Conservation (phyloP, 1,284 basidiomycete genomes). For the Tilletia indica region DNA sequence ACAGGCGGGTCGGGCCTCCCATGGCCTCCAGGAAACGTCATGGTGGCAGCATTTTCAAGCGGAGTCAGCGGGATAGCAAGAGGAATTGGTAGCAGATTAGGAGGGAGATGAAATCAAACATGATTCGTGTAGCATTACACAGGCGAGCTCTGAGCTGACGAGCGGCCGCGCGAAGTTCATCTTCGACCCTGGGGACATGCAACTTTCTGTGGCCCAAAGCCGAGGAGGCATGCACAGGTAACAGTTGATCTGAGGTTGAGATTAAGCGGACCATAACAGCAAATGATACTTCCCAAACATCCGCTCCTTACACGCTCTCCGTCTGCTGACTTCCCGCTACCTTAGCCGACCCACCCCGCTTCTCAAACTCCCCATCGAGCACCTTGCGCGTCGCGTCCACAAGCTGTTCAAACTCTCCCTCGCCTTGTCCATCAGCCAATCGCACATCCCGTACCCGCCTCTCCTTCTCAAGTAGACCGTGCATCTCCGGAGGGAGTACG, state of each 20-base stretch:
- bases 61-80: neutral
- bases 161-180: too few relatives aligned
- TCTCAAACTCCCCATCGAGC: slow-evolving; percentile 20
- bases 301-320: neutral
- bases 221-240: too few relatives aligned
- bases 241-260: neutral
- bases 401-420: slow-evolving; percentile 18
- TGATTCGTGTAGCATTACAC: too few relatives aligned
- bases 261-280: neutral
- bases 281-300: too few relatives aligned
- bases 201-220: too few relatives aligned
- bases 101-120: neutral
- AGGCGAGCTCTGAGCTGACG: too few relatives aligned
- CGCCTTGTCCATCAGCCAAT: slow-evolving; percentile 27
- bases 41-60: slow-evolving; percentile 1
- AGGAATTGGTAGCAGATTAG: slow-evolving; percentile 12
- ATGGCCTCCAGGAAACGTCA: slow-evolving; percentile 6
- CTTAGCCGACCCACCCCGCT: slow-evolving; percentile 3
- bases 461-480: slow-evolving; percentile 49
- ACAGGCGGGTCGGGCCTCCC: neutral
- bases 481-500: slow-evolving; percentile 53
- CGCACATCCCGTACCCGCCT: slow-evolving; percentile 44
- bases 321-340: neutral
- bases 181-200: too few relatives aligned
- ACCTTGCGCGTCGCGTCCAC: slow-evolving; percentile 20